Evolutionary conservation across 1,284 basidiomycete species (phyloP).

Genomic region (Ustilago sp.): DNA sequence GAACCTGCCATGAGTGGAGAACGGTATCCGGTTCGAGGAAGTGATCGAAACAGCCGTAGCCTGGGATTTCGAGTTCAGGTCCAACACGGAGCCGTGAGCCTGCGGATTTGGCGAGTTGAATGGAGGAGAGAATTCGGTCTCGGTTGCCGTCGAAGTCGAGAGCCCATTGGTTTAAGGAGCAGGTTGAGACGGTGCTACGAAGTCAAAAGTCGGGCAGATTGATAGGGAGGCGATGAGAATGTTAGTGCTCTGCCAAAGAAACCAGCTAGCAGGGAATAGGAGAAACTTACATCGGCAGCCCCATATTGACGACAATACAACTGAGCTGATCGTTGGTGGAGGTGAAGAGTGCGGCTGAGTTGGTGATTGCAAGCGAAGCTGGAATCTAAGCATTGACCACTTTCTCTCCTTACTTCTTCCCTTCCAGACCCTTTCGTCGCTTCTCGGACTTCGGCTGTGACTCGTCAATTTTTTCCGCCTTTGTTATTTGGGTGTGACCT

Average conservation of each 20-base stretch:
- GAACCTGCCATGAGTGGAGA: slow-evolving; percentile 66
- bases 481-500: background rate
- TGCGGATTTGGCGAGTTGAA: slow-evolving; percentile 83
- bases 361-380: background rate
- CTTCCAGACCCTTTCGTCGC: slow-evolving; percentile 6
- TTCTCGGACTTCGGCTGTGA: slow-evolving; percentile 2
- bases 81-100: slow-evolving; percentile 96
- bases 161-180: slow-evolving; percentile 95
- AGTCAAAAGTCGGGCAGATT: background rate
- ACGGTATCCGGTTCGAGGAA: slow-evolving; percentile 63
- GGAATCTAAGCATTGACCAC: slow-evolving; percentile 8
- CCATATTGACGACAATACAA: slow-evolving; percentile 21
- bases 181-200: slow-evolving; percentile 70
- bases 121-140: slow-evolving; percentile 89
- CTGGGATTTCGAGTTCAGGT: slow-evolving; percentile 98
- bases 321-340: slow-evolving; percentile 2
- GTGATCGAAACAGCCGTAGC: slow-evolving; percentile 64
- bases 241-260: background rate
- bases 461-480: background rate
- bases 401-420: background rate
- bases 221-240: background rate
- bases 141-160: slow-evolving; percentile 86
- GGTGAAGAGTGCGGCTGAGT: background rate
- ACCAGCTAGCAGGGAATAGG: background rate
- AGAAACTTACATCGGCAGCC: slow-evolving; percentile 40